phyloP scores from a whole-genome alignment of 192 early-diverging fungal genomes.

The Coemansia sp. region DNA sequence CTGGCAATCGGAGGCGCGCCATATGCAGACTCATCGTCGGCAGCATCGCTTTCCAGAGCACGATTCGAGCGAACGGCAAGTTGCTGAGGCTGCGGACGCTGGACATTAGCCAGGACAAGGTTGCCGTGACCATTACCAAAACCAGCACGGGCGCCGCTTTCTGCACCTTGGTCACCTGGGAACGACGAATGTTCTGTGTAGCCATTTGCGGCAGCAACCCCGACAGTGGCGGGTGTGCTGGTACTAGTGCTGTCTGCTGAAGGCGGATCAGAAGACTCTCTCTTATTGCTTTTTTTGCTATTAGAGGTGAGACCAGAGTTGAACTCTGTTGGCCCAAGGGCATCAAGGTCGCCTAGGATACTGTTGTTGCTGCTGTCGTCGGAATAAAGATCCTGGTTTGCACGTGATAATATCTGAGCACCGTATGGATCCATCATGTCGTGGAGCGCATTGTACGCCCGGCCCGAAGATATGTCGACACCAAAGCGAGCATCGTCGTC shows the following conservation, averaged over 20 bases:
- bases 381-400: constrained; percentile 37
- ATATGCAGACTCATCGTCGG: background rate
- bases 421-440: constrained; percentile 54
- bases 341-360: constrained; percentile 36
- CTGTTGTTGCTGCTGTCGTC: constrained; percentile 42
- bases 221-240: background rate
- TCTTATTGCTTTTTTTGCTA: background rate
- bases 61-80: background rate
- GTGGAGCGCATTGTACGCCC: constrained; percentile 40
- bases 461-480: constrained; percentile 35
- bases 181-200: background rate
- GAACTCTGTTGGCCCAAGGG: constrained; percentile 31
- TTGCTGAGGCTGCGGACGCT: background rate
- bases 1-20: constrained; percentile 10
- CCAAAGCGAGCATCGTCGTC: constrained; percentile 22
- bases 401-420: constrained; percentile 17
- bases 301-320: constrained; percentile 21
- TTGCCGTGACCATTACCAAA: background rate
- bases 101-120: background rate
- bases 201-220: background rate
- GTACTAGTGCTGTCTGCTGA: background rate
- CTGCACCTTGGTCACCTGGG: background rate
- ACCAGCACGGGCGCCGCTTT: background rate
- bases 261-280: background rate
- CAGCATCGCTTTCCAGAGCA: background rate